Conservation (phyloP, 345 rosid species). For the Citrus inodora region DNA sequence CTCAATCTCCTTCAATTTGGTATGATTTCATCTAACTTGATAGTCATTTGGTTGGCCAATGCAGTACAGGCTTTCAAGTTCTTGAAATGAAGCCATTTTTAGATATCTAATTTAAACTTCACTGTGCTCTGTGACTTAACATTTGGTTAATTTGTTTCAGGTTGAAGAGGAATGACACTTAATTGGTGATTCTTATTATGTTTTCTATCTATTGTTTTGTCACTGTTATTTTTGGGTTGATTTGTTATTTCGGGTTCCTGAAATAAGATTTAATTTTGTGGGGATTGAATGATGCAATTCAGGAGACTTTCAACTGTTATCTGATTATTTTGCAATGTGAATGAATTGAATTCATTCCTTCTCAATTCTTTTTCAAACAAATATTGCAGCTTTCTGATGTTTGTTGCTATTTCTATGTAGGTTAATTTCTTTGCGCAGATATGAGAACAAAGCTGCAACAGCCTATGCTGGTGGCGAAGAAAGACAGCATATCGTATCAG, state of each 20-base stretch:
- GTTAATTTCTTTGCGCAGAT: neutral
- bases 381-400: neutral
- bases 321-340: slow-evolving; percentile 18
- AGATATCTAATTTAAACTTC: slow-evolving; percentile 20
- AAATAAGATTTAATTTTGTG: slow-evolving; percentile 62
- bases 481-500: neutral
- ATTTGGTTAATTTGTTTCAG: slow-evolving; percentile 26
- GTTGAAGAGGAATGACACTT: slow-evolving; percentile 21
- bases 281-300: slow-evolving; percentile 54
- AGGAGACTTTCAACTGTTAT: slow-evolving; percentile 39
- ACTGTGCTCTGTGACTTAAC: slow-evolving; percentile 9
- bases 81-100: slow-evolving; percentile 9
- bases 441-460: slow-evolving; percentile 5
- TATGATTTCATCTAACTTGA: slow-evolving; percentile 4
- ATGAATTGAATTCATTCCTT: slow-evolving; percentile 19
- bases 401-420: slow-evolving; percentile 15
- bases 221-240: slow-evolving; percentile 17
- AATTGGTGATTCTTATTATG: slow-evolving; percentile 6
- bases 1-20: neutral
- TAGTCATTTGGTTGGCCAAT: slow-evolving; percentile 6
- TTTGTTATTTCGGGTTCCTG: slow-evolving; percentile 27
- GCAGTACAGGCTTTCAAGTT: slow-evolving; percentile 21
- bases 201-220: slow-evolving; percentile 2
- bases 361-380: neutral
- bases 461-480: neutral